Evolutionary conservation across 805 yeast genomes (phyloP), one percentile per base, ranked within the genome.

Genomic region (Danielozyma ontarioensis): DNA sequence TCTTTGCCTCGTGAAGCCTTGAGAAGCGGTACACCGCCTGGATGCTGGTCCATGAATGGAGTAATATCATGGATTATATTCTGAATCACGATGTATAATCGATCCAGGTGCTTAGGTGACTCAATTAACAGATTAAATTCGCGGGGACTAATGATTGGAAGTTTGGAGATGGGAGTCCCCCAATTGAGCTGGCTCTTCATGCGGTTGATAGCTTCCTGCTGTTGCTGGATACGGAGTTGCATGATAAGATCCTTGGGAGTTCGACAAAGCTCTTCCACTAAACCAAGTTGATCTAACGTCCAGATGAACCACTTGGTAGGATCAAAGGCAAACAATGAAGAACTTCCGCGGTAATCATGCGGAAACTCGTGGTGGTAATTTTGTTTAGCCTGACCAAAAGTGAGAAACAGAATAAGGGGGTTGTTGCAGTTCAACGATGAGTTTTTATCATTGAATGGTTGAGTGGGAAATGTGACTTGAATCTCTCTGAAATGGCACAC

Each of bases 361-460:
- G 96, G 95, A 59, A 89, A 89, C 62, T 87, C 96, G 63, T 90
- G 96, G 63, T 89, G 97, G 64, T 83, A 90, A 62, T 88, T 89
- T 58, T 87, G 94, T 59, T 78, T 78, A 4, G 95, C 90, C 61
- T 89, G 96, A 10, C 97, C 97, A 51, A 83, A 78, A 0, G 96
- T 82, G 12, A 85, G 66, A 12, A 77, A 51, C 15, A 79, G 78
- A 17, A 79, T 72, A 30, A 76, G 55, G 13, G 79, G 76, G 51
- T 66, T 66, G 32, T 52, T 46, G 70, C 87, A 67, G 76, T 84
- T 52, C 74, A 72, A 46, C 78, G 90, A 37, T n/a, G 94, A 76
- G 48, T 83, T 82, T 29, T 77, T 74, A 45, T 66, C 72, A 41
- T 55, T 66, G 43, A 65, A 66, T 4, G 71, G 71, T 39, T 66